These are phyloP conservation scores for Aquilaria agallochum DNA, from an alignment of 441 rosid species.

Conservation along the genomic window DNA sequence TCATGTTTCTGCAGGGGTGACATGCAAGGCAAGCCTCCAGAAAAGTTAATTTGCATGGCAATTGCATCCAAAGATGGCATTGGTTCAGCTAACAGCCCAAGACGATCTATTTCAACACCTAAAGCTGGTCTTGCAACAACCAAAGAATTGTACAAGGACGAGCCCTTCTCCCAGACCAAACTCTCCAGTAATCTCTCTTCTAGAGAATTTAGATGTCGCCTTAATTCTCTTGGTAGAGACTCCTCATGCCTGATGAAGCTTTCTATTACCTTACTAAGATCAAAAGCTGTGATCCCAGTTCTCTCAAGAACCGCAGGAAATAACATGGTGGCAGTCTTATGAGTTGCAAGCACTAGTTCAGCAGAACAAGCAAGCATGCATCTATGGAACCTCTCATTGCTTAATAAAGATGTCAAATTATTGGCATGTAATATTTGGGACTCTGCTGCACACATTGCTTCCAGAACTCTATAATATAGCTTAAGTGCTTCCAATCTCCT, in stretches of 20 bases:
- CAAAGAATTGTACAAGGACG: slow-evolving; percentile 95
- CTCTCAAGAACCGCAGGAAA: slow-evolving; percentile 96
- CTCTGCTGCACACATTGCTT: slow-evolving; percentile 95
- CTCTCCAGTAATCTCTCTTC: slow-evolving; percentile 97
- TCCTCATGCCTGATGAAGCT: slow-evolving; percentile 97
- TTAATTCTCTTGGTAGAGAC: slow-evolving; percentile 92
- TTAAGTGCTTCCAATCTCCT: slow-evolving; percentile 82
- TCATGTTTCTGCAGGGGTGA: slow-evolving; percentile 65
- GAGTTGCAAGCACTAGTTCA: slow-evolving; percentile 91
- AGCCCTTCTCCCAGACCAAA: slow-evolving; percentile 99
- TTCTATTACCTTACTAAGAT: slow-evolving; percentile 98
- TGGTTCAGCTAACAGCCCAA: slow-evolving; percentile 90
- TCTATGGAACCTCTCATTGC: slow-evolving; percentile 97
- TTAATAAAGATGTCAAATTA: slow-evolving; percentile 84
- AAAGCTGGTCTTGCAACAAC: slow-evolving; percentile 80
- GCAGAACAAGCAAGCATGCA: slow-evolving; percentile 99
- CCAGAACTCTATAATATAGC: slow-evolving; percentile 87
- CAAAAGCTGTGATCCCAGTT: slow-evolving; percentile 98
- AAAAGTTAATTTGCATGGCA: slow-evolving; percentile 64
- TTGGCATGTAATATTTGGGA: slow-evolving; percentile 72
- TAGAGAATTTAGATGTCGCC: slow-evolving; percentile 92
- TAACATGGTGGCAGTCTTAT: slow-evolving; percentile 89
- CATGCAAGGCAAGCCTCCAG: slow-evolving; percentile 46
- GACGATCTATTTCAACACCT: slow-evolving; percentile 65
- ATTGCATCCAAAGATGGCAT: slow-evolving; percentile 98